Evolutionary conservation across 2,329 filamentous ascomycete species (phyloP).

Genomic region (Diaporthe sp.): DNA sequence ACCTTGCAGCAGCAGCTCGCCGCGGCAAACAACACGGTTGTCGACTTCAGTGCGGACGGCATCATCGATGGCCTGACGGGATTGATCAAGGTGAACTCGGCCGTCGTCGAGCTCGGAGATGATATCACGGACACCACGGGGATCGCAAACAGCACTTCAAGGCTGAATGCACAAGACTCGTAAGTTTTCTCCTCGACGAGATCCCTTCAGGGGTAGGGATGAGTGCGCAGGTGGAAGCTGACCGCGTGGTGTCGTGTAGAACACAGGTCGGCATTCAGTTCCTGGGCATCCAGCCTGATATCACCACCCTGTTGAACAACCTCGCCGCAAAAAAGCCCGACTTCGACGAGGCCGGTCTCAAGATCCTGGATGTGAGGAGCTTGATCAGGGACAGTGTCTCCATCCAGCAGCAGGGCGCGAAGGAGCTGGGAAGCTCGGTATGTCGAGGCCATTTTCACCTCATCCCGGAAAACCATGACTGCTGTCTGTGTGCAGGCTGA

Average conservation of each 20-base stretch:
- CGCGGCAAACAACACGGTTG: constrained; percentile 7
- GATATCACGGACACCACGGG: neutral
- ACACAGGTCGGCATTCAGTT: constrained; percentile 28
- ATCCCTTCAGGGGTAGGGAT: too few species aligned
- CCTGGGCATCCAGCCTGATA: constrained; percentile 27
- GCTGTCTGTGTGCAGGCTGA: neutral
- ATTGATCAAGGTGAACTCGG: constrained; percentile 32
- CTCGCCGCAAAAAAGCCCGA: constrained; percentile 17
- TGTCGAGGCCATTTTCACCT: neutral
- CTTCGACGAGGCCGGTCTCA: constrained; percentile 23
- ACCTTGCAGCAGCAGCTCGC: constrained; percentile 5
- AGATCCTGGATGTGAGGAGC: constrained; percentile 33
- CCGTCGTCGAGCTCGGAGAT: constrained; percentile 20
- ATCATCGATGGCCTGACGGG: constrained; percentile 12
- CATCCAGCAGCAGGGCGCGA: constrained; percentile 24
- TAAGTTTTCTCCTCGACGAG: neutral
- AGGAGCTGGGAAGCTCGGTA: constrained; percentile 15
- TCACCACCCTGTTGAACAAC: constrained; percentile 27
- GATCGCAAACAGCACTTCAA: neutral
- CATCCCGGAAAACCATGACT: neutral
- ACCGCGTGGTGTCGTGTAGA: neutral
- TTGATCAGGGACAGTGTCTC: constrained; percentile 26
- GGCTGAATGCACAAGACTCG: constrained; percentile 24
- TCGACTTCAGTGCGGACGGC: constrained; percentile 11
- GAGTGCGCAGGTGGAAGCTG: neutral